phyloP scores from a whole-genome alignment of 2,329 filamentous ascomycete species.

The Byssoonygena ceratinophila region DNA sequence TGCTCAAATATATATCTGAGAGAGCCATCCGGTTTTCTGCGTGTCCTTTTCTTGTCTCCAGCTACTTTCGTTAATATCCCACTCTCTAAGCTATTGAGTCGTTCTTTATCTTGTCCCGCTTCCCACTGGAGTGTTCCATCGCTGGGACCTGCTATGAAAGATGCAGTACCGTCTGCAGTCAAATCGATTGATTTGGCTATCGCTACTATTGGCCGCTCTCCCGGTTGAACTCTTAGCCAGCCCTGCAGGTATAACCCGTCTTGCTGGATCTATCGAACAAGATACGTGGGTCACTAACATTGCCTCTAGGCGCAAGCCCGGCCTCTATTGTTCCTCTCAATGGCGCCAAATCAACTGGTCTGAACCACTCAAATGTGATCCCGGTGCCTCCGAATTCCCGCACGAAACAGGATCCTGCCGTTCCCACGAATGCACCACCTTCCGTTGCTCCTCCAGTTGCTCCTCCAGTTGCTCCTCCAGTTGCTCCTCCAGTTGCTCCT shows the following conservation, averaged over 20 bases:
- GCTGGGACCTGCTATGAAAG: background rate
- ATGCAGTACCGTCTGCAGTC: background rate
- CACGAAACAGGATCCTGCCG: background rate
- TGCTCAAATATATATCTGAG: background rate
- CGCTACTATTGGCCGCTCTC: background rate
- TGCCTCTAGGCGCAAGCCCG: background rate
- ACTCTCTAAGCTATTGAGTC: background rate
- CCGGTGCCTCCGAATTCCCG: background rate
- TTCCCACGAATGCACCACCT: background rate
- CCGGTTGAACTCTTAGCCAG: background rate
- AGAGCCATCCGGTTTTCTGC: background rate
- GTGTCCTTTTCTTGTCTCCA: background rate
- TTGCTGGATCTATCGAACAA: background rate
- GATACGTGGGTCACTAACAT: background rate
- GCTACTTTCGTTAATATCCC: background rate
- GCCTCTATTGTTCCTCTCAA: background rate
- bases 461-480: background rate
- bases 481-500: too few relatives aligned
- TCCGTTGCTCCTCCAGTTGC: background rate
- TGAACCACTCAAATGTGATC: background rate
- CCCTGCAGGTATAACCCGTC: background rate
- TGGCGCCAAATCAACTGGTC: background rate
- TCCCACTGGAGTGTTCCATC: background rate
- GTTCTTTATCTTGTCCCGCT: too few relatives aligned
- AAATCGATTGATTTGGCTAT: conserved; percentile 4